Evolutionary conservation across 805 yeast genomes (phyloP).

Genomic region (Wickerhamiella occidentalis): DNA sequence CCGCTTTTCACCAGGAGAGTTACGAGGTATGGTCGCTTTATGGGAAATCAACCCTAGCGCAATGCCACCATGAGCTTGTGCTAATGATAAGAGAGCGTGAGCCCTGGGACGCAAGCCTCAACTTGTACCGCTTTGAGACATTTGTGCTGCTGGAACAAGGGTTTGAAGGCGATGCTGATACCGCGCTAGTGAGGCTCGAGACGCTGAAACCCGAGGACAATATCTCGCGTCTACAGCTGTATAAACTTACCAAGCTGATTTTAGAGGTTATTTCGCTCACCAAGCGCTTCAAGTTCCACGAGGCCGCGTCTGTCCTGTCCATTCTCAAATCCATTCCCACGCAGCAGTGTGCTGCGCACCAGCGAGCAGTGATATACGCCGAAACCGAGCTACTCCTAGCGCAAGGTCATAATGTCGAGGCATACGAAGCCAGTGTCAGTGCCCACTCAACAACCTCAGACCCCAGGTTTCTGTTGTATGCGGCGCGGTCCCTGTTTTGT

Average conservation of each 20-base stretch:
- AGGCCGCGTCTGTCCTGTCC: not conserved
- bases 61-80: not conserved
- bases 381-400: constrained; percentile 6
- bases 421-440: not conserved
- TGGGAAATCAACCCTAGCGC: constrained; percentile 4
- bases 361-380: not conserved
- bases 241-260: not conserved
- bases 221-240: not conserved
- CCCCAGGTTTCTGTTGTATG: not conserved
- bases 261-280: not conserved
- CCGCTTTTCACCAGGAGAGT: not conserved
- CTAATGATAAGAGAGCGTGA: not conserved
- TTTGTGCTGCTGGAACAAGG: not conserved
- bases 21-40: constrained; percentile 1
- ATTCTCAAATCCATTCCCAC: not conserved
- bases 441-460: not conserved
- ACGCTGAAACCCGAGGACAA: not conserved
- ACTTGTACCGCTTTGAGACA: not conserved
- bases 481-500: constrained; percentile 7
- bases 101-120: not conserved
- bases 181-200: not conserved
- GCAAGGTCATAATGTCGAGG: constrained; percentile 3
- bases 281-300: not conserved
- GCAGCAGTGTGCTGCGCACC: not conserved
- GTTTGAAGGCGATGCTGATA: not conserved